These are phyloP conservation scores for Hemileia vastatrix DNA, from an alignment of 1,284 basidiomycete genomes.

Conservation along the genomic window DNA sequence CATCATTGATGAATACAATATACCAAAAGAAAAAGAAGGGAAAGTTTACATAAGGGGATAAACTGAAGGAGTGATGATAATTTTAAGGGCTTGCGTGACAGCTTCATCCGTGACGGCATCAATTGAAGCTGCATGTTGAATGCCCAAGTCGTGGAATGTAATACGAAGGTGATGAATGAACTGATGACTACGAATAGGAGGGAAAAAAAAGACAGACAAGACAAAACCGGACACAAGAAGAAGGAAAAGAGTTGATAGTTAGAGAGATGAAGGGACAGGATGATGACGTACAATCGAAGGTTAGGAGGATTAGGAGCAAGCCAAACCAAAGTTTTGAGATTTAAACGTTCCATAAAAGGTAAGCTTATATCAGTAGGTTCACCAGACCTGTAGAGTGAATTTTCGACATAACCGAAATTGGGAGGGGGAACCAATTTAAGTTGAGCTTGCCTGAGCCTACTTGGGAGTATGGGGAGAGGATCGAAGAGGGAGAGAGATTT, in stretches of 20 bases:
- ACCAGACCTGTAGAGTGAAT: conserved; percentile 1
- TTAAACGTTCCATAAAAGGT: conserved; percentile 1
- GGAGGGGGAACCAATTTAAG: conserved; percentile 11
- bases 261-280: neutral
- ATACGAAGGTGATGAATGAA: neutral
- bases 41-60: conserved; percentile 13
- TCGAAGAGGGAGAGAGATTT: neutral
- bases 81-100: conserved; percentile 4
- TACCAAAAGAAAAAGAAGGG: neutral
- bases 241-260: neutral
- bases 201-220: neutral
- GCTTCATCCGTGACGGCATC: conserved; percentile 15
- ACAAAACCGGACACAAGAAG: neutral
- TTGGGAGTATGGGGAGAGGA: conserved; percentile 1
- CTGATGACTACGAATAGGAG: neutral
- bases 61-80: conserved; percentile 6
- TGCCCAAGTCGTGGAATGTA: conserved; percentile 7
- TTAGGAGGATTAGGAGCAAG: conserved; percentile 7
- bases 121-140: conserved; percentile 9
- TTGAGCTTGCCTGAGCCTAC: neutral
- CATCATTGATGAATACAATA: neutral
- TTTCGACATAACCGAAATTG: conserved; percentile 16
- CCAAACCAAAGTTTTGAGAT: conserved; percentile 7
- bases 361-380: conserved; percentile 10
- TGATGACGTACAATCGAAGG: conserved; percentile 1